Evolutionary conservation across 164 flowering plant genomes (phyloP).

Genomic region (Annona cherimola): DNA sequence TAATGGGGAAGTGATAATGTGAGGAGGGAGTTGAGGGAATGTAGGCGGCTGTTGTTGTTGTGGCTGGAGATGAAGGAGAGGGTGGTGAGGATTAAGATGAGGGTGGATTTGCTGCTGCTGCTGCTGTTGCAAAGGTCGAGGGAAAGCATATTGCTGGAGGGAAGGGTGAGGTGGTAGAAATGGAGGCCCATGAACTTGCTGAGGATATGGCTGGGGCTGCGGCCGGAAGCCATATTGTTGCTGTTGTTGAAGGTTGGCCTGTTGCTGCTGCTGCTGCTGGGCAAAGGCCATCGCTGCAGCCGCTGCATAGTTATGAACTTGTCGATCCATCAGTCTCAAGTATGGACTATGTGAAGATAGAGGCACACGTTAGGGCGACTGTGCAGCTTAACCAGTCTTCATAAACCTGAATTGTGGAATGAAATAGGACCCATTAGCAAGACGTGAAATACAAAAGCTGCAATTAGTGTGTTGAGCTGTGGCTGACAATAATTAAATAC

Average conservation of each 20-base stretch:
- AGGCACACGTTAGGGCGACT: too few species aligned
- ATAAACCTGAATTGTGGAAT: too few species aligned
- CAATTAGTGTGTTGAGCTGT: too few species aligned
- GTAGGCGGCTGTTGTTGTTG: constrained; percentile 62
- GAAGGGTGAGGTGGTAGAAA: constrained; percentile 72
- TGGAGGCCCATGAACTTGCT: constrained; percentile 53
- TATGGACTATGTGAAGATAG: neutral
- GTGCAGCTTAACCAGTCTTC: too few species aligned
- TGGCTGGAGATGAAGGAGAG: constrained; percentile 50
- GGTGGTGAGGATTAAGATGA: constrained; percentile 52
- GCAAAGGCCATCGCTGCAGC: constrained; percentile 67
- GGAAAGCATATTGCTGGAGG: constrained; percentile 70
- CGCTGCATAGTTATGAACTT: constrained; percentile 59
- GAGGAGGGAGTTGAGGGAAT: constrained; percentile 65
- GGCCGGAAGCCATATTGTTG: constrained; percentile 71
- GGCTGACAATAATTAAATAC: too few species aligned
- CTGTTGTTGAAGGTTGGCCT: constrained; percentile 46
- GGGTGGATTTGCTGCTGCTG: constrained; percentile 44
- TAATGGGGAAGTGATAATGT: constrained; percentile 51
- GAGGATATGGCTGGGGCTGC: constrained; percentile 74
- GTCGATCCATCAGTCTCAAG: constrained; percentile 12
- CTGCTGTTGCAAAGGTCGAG: constrained; percentile 53
- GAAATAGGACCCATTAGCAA: too few species aligned
- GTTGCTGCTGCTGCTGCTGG: constrained; percentile 65
- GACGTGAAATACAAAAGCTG: too few species aligned